Evolutionary conservation across 2,329 filamentous ascomycete species (phyloP).

Genomic region (Sporothrix luriei): DNA sequence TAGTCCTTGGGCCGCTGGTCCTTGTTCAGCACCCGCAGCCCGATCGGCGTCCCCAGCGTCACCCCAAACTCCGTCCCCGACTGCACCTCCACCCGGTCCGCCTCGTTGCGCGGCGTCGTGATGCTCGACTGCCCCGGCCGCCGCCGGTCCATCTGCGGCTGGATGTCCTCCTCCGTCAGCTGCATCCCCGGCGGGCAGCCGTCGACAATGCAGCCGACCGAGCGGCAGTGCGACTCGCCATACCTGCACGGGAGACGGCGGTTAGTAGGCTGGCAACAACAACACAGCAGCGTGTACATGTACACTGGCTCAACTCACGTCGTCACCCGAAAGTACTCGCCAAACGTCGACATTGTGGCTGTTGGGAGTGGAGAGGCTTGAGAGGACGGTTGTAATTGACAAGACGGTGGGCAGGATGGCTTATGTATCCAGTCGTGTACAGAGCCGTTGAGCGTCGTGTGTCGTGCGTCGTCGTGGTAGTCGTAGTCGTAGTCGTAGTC

Average conservation of each 20-base stretch:
- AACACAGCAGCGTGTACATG: background rate
- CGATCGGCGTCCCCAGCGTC: conserved; percentile 89
- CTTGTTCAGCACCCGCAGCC: conserved; percentile 83
- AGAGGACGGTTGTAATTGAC: no score
- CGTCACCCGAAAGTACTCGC: conserved; percentile 77
- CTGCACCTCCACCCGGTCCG: conserved; percentile 88
- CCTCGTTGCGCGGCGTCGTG: conserved; percentile 90
- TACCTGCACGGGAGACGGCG: conserved; percentile 42
- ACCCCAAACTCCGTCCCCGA: conserved; percentile 89
- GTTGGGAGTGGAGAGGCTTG: background rate
- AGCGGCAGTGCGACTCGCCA: conserved; percentile 73
- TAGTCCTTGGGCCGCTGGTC: conserved; percentile 94
- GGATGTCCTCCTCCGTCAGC: conserved; percentile 83
- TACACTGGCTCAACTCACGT: conserved; percentile 58
- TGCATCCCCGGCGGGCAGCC: conserved; percentile 85
- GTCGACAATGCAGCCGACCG: conserved; percentile 93
- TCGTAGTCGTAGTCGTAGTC: no score
- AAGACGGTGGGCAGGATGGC: background rate
- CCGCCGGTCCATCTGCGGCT: conserved; percentile 89
- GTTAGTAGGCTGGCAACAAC: conserved; percentile 30
- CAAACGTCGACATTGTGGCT: conserved; percentile 79
- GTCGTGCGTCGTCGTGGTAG: background rate
- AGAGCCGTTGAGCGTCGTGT: background rate
- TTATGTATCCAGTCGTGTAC: background rate
- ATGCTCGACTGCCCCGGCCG: conserved; percentile 87